phyloP scores from a whole-genome alignment of 164 flowering plant species.

The Liriodendron chinense region DNA sequence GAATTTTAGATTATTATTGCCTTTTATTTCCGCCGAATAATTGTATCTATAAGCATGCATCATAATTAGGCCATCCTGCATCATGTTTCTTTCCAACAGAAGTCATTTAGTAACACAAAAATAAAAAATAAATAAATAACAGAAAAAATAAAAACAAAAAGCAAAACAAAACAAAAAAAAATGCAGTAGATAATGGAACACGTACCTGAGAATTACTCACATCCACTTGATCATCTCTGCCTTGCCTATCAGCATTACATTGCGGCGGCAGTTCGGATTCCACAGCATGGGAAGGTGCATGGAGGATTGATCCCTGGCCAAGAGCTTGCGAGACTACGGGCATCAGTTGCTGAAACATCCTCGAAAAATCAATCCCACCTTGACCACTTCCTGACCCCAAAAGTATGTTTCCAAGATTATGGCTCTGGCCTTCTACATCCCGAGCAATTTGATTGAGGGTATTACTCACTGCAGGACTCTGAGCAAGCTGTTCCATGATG shows the following conservation, averaged over 20 bases:
- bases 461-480: slow-evolving; percentile 73
- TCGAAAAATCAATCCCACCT: slow-evolving; percentile 75
- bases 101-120: too few species aligned
- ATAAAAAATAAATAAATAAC: too few species aligned
- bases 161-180: too few species aligned
- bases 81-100: too few species aligned
- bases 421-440: slow-evolving; percentile 49
- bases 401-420: slow-evolving; percentile 58
- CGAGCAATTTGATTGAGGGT: slow-evolving; percentile 73
- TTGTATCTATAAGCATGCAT: too few species aligned
- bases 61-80: too few species aligned
- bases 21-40: too few species aligned
- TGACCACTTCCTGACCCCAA: slow-evolving; percentile 55
- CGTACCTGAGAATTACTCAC: slow-evolving; percentile 18
- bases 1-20: too few species aligned
- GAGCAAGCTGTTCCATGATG: slow-evolving; percentile 74
- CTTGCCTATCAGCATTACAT: slow-evolving; percentile 16
- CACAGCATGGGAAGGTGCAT: slow-evolving; percentile 22
- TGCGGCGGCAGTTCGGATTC: slow-evolving; percentile 16
- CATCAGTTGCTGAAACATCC: slow-evolving; percentile 96
- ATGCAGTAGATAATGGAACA: too few species aligned
- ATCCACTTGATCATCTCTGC: slow-evolving; percentile 20
- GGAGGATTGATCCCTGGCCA: slow-evolving; percentile 33
- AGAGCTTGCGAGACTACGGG: slow-evolving; percentile 86
- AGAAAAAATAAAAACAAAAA: too few species aligned